These are phyloP conservation scores for Lactarius akahatsu DNA, from an alignment of 768 basidiomycete genomes.

Conservation along the genomic window DNA sequence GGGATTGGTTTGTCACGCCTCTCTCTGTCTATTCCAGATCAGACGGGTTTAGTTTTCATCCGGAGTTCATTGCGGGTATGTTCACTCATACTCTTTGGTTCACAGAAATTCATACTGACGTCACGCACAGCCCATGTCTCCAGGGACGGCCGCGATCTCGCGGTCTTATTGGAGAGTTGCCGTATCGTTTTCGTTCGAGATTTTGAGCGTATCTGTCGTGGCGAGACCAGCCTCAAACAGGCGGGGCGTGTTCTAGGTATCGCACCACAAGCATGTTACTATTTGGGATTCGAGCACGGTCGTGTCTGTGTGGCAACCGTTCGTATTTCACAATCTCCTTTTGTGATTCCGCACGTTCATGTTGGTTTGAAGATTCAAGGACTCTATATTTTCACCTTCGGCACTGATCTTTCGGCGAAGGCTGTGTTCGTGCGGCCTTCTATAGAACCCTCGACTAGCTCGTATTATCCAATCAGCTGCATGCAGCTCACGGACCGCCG, in stretches of 20 bases:
- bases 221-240: constrained; percentile 1
- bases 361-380: neutral
- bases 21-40: neutral
- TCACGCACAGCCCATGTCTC: constrained; percentile 39
- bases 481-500: no score
- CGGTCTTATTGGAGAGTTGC: constrained; percentile 31
- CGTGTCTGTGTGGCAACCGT: constrained; percentile 21
- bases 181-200: constrained; percentile 36
- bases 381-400: constrained; percentile 22
- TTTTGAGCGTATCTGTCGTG: constrained; percentile 34
- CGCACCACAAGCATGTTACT: neutral
- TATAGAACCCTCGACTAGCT: no score
- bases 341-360: neutral
- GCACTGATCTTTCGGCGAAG: neutral
- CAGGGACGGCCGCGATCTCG: constrained; percentile 37
- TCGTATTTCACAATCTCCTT: neutral
- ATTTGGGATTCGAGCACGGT: constrained; percentile 15
- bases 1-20: constrained; percentile 8
- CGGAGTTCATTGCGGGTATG: constrained; percentile 8
- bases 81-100: neutral
- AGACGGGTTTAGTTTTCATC: neutral
- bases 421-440: constrained; percentile 16
- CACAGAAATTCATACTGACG: neutral
- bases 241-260: constrained; percentile 1
- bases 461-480: neutral